These are phyloP conservation scores for Myxozyma lipomycoides DNA, from an alignment of 805 yeast genomes.

Conservation along the genomic window DNA sequence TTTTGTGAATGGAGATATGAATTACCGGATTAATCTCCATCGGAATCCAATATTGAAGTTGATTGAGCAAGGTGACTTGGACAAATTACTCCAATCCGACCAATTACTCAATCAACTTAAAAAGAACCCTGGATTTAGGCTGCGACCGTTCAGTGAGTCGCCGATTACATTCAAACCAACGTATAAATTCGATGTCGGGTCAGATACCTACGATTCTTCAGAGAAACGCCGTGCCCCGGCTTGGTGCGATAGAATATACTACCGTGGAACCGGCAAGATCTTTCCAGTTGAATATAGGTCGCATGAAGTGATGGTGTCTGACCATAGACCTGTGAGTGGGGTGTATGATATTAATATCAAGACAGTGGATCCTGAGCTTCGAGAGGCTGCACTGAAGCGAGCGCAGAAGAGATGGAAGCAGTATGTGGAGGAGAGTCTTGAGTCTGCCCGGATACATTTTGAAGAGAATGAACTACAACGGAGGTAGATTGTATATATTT, in stretches of 20 bases:
- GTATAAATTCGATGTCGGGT: conserved; percentile 87
- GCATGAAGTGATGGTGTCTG: conserved; percentile 64
- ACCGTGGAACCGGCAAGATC: conserved; percentile 48
- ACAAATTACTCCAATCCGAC: conserved; percentile 61
- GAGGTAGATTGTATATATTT: too few species aligned
- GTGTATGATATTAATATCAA: conserved; percentile 59
- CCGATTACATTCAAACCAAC: conserved; percentile 83
- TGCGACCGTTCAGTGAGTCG: conserved; percentile 78
- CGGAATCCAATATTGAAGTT: conserved; percentile 63
- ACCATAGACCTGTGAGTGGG: conserved; percentile 87
- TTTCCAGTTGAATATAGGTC: conserved; percentile 59
- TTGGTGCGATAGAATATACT: conserved; percentile 91
- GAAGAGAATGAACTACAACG: conserved; percentile 2
- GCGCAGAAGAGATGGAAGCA: conserved; percentile 21
- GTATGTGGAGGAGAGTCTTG: conserved; percentile 18
- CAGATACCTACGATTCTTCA: conserved; percentile 75
- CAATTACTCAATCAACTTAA: conserved; percentile 74
- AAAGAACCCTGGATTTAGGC: conserved; percentile 57
- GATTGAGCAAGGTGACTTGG: conserved; percentile 49
- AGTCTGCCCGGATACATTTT: conserved; percentile 11
- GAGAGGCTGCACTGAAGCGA: conserved; percentile 17
- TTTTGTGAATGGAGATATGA: conserved; percentile 92
- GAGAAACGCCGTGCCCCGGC: conserved; percentile 94
- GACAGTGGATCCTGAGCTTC: conserved; percentile 52
- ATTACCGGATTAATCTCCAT: conserved; percentile 70